These are phyloP conservation scores for Shiraia bambusicola DNA, from an alignment of 2,329 filamentous ascomycete genomes.

Conservation along the genomic window DNA sequence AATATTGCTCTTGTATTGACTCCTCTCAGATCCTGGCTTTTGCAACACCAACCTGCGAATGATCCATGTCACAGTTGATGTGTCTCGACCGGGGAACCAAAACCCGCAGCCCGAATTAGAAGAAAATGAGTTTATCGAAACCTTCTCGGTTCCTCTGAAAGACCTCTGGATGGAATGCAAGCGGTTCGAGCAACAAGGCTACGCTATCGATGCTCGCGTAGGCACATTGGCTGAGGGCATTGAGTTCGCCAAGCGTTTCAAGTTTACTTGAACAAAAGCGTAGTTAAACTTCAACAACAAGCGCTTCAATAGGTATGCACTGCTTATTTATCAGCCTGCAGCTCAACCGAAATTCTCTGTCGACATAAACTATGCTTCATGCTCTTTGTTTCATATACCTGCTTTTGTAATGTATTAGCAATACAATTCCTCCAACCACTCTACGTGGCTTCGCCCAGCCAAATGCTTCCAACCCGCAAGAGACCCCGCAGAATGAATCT, in stretches of 20 bases:
- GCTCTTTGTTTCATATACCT: background rate
- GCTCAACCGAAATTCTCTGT: background rate
- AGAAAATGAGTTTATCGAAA: constrained; percentile 80
- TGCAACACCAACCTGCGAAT: constrained; percentile 54
- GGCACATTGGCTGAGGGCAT: constrained; percentile 78
- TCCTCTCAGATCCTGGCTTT: constrained; percentile 42
- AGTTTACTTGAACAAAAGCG: constrained; percentile 16
- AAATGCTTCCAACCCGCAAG: background rate
- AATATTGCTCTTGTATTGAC: background rate
- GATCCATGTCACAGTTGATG: constrained; percentile 73
- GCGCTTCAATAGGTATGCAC: background rate
- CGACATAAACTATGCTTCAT: background rate
- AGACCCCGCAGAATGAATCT: constrained; percentile 4
- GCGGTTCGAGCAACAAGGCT: constrained; percentile 68
- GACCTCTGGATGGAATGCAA: constrained; percentile 68
- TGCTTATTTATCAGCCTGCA: background rate
- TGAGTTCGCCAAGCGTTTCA: constrained; percentile 63
- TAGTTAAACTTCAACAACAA: background rate
- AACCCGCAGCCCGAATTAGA: constrained; percentile 69
- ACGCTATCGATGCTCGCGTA: constrained; percentile 76
- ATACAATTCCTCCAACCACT: background rate
- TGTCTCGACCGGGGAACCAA: constrained; percentile 67
- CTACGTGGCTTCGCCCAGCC: background rate
- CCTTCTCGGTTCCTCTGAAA: constrained; percentile 67
- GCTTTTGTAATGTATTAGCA: background rate